These are phyloP conservation scores for Plasmodium gonderi DNA, from an alignment of 169 alveolate genomes.

Conservation along the genomic window DNA sequence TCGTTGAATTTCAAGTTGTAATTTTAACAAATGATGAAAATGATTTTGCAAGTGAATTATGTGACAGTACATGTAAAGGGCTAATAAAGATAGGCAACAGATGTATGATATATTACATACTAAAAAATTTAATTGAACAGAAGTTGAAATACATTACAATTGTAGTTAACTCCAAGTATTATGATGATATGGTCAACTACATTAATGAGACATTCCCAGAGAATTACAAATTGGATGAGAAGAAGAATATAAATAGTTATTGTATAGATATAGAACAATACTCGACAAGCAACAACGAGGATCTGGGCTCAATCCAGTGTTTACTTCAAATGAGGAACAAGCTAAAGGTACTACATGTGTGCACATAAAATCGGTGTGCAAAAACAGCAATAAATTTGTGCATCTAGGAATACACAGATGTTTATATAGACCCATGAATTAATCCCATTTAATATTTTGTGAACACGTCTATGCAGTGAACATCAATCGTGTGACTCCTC, in stretches of 20 bases:
- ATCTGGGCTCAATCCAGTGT: conserved; percentile 49
- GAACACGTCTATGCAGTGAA: too few relatives aligned
- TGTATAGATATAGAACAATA: conserved; percentile 53
- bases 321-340: conserved; percentile 33
- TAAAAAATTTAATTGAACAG: conserved; percentile 55
- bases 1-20: conserved; percentile 66
- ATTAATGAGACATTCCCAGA: conserved; percentile 52
- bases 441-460: too few relatives aligned
- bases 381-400: too few relatives aligned
- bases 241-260: conserved; percentile 28
- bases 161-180: conserved; percentile 37
- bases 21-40: conserved; percentile 53
- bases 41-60: conserved; percentile 42
- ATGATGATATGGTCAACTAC: conserved; percentile 49
- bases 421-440: too few relatives aligned
- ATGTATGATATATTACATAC: conserved; percentile 40
- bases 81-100: conserved; percentile 38
- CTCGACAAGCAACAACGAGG: conserved; percentile 31
- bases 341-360: conserved; percentile 7
- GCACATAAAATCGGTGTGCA: too few relatives aligned
- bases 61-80: conserved; percentile 58
- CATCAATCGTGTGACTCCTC: too few relatives aligned
- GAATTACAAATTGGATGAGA: conserved; percentile 42
- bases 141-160: conserved; percentile 45
- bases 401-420: too few relatives aligned